phyloP scores from a whole-genome alignment of 1,284 basidiomycete genomes.

The Phlebopus sp. region DNA sequence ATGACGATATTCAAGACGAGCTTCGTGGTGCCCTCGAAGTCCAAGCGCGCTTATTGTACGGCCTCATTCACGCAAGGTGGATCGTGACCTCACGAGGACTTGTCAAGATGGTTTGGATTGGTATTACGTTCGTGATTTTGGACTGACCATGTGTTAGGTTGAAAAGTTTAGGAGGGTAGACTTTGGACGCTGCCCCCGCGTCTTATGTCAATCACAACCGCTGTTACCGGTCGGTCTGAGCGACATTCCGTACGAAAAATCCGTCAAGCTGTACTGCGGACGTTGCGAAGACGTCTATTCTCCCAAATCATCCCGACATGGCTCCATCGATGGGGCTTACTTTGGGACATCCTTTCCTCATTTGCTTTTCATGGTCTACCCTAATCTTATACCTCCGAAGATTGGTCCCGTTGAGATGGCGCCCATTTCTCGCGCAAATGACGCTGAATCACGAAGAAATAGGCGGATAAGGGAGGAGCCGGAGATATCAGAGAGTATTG shows the following conservation, averaged over 20 bases:
- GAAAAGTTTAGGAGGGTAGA: conserved; percentile 97
- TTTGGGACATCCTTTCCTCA: conserved; percentile 97
- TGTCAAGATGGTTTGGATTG: conserved; percentile 83
- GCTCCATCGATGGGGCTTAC: conserved; percentile 94
- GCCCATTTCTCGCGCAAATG: conserved; percentile 24
- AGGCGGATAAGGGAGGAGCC: conserved; percentile 51
- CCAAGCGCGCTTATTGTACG: conserved; percentile 88
- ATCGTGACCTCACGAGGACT: conserved; percentile 92
- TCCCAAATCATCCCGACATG: conserved; percentile 91
- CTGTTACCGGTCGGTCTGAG: conserved; percentile 94
- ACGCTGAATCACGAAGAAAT: conserved; percentile 38
- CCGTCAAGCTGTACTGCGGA: conserved; percentile 95
- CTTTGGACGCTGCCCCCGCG: conserved; percentile 93
- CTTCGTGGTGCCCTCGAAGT: conserved; percentile 82
- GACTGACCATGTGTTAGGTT: conserved; percentile 49
- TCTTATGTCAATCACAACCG: conserved; percentile 88
- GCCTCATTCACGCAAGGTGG: conserved; percentile 95
- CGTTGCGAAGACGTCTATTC: conserved; percentile 96
- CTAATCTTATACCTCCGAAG: conserved; percentile 85
- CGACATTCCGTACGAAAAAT: conserved; percentile 93
- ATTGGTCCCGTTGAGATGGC: conserved; percentile 56
- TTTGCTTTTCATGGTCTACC: conserved; percentile 93
- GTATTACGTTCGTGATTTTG: background rate
- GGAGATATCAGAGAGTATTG: conserved; percentile 52
- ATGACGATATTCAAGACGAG: conserved; percentile 80